Conservation (phyloP, 257 asterid genomes). For the Capsicum baccatum region DNA sequence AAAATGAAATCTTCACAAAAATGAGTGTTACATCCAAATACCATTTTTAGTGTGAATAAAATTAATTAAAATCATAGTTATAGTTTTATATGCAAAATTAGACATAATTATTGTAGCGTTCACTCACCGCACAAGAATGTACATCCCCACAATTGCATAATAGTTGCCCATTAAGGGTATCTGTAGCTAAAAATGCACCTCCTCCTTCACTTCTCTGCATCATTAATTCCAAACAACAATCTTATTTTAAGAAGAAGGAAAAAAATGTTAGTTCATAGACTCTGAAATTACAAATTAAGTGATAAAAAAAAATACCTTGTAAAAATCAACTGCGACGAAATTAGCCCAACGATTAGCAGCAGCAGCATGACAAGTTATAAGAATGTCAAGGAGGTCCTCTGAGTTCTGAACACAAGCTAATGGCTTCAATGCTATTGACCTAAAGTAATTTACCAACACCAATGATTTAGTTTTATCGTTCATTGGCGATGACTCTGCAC, state of each 20-base stretch:
- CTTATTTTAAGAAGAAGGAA: neutral
- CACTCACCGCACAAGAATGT: slow-evolving; percentile 63
- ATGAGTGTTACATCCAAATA: neutral
- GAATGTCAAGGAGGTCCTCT: slow-evolving; percentile 55
- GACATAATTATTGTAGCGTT: neutral
- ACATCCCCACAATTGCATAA: slow-evolving; percentile 72
- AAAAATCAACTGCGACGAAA: slow-evolving; percentile 78
- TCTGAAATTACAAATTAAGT: neutral
- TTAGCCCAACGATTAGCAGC: slow-evolving; percentile 83
- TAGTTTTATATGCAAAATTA: neutral
- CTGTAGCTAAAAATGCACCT: slow-evolving; percentile 71
- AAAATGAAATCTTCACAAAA: neutral
- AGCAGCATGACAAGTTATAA: slow-evolving; percentile 60
- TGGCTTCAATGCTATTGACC: slow-evolving; percentile 59
- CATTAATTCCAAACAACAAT: neutral
- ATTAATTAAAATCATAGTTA: neutral
- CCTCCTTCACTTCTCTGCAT: slow-evolving; percentile 88
- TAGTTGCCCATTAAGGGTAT: slow-evolving; percentile 67
- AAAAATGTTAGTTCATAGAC: neutral
- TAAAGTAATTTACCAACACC: slow-evolving; percentile 69
- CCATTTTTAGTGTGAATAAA: neutral
- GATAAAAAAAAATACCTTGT: slow-evolving; percentile 50
- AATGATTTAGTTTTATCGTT: slow-evolving; percentile 67
- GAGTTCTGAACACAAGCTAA: slow-evolving; percentile 74
- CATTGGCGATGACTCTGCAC: slow-evolving; percentile 69